Evolutionary conservation across 768 basidiomycete species (phyloP), one percentile per base, ranked within the genome.

Genomic region (Macrolepiota dolichaula): DNA sequence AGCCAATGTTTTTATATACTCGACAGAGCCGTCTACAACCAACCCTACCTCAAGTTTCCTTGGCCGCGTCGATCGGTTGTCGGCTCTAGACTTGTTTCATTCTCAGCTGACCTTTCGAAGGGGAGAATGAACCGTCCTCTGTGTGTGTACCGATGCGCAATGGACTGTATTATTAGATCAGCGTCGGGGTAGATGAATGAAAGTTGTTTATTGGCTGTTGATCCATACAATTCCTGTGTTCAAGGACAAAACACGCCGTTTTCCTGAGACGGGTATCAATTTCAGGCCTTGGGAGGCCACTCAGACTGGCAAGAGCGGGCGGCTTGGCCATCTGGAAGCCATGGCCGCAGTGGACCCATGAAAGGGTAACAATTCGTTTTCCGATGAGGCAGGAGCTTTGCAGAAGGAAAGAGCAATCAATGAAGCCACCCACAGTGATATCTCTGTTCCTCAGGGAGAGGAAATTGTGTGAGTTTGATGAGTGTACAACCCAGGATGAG

Each of bases 201-300:
- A 54, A n/a, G 7, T 54, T 38, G 19, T 36, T 12, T 37, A 37
- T 15, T 13, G 37, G 15, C 19, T 4, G 37, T 19, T 22, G 17
- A 24, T 7, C 3, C 35, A 3, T 36, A 32, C 37, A 13, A 37
- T 9, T 24, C 56, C 29, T 36, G 32, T n/a, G 22, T 11, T 22
- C n/a, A n/a, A 25, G 47, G 47, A 47, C 32, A 24, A 51, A 37
- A 19, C n/a, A 50, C 38, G 47, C 57, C 47, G 47, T 37, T n/a
- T n/a, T 9, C 35, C 50, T 4, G 22, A 58, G 57, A 58, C 51
- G 47, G 38, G 51, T 58, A 36, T 38, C 57, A 58, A 38, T 11
- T 11, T 36, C 22, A 19, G 19, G 29, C 7, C 9, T 54, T 5
- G 13, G 35, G 24, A 22, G 6, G 52, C 4, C n/a, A 22, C 2